phyloP scores from a whole-genome alignment of 345 rosid genomes.

The Brassica carinata region DNA sequence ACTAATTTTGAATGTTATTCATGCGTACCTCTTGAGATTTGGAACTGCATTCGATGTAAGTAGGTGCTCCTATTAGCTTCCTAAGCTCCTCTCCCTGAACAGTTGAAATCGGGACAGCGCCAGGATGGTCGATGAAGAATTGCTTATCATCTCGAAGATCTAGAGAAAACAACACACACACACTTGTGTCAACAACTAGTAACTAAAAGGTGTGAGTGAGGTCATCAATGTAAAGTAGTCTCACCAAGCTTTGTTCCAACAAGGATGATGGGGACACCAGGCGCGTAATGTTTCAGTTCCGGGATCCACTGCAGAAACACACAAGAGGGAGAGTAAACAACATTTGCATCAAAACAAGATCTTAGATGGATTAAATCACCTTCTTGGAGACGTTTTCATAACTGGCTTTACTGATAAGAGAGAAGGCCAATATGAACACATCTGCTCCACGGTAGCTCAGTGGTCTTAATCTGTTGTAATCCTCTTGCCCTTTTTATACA shows the following conservation, averaged over 20 bases:
- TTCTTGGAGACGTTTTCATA: constrained; percentile 95
- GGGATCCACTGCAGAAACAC: constrained; percentile 82
- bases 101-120: constrained; percentile 78
- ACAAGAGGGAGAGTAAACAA: neutral
- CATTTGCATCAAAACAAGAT: neutral
- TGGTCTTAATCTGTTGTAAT: constrained; percentile 90
- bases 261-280: constrained; percentile 87
- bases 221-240: neutral
- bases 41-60: constrained; percentile 93
- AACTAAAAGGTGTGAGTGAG: neutral
- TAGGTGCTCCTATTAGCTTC: constrained; percentile 75
- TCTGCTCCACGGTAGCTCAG: constrained; percentile 95
- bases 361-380: constrained; percentile 38
- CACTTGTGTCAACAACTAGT: neutral
- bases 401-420: constrained; percentile 98
- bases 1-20: neutral
- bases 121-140: constrained; percentile 88
- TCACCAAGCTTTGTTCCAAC: constrained; percentile 97
- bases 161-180: constrained; percentile 36
- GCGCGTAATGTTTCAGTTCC: constrained; percentile 92
- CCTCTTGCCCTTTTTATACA: constrained; percentile 65
- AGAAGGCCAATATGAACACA: constrained; percentile 92
- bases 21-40: constrained; percentile 81
- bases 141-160: constrained; percentile 96
- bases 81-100: constrained; percentile 96